Base-by-base conservation (phyloP, 441 rosid species). In the Erodium texanum region DNA sequence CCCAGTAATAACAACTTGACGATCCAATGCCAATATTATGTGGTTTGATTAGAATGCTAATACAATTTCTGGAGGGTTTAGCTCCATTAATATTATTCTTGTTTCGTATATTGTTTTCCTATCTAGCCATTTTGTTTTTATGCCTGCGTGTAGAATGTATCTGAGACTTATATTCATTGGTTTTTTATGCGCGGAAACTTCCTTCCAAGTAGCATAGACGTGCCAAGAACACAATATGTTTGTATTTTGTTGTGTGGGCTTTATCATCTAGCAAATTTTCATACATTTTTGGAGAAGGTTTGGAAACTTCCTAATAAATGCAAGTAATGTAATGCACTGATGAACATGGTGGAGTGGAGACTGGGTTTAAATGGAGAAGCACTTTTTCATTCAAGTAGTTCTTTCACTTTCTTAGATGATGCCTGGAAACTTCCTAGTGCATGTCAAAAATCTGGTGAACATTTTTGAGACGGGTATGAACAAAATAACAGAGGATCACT, bases 291-390 rank as follows among this genome's bases (percentile, higher is more conserved):
- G 48, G 74, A 23, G 15, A 38, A n/a, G 70, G n/a, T 67, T 16
- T 19, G 34, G 71, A 50, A 70, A 45, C 45, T 76, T 73, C 76
- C 71, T 24, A 20, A 8, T 19, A 3, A 24, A 63, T 41, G 34
- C 24, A 20, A 23, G 50, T 14, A 18, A 19, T 48, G 50, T 14
- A 18, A 19, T 48, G 61, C 20, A 24, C 43, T 8, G 2, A 56
- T 7, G 27, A 61, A 66, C 14, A 27, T 48, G 29, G 48, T 27
- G 29, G 29, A 27, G 4, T 19, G 64, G 63, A 11, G 32, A 56
- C 32, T 66, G 23, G 67, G 23, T 27, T 18, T 34, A 24, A 15
- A 34, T 34, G 15, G 12, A 36, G 24, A 56, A 65, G 29, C 1
- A 3, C 8, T 7, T 38, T 38, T 38, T 10, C 8, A 38, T 38